A percentile compares a stretch with the other conserved stretches of the same genome.
Evolutionary conservation across 495 filamentous ascomycete species (phyloP).

Genomic region (Aspergillus baeticus): DNA sequence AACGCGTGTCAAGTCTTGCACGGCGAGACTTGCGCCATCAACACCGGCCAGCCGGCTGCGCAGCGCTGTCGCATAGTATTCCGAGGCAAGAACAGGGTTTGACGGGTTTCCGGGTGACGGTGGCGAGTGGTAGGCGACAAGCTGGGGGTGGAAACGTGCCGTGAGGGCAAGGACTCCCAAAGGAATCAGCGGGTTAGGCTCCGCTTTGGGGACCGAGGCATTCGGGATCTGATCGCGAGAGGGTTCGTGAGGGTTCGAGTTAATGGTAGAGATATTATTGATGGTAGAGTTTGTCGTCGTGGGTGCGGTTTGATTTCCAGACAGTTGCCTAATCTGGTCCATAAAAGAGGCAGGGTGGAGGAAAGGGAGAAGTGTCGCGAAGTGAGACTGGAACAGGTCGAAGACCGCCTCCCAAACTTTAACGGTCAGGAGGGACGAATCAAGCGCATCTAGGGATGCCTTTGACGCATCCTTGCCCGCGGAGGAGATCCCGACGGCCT

Average conservation of each 20-base stretch:
- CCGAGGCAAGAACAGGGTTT: constrained; percentile 68
- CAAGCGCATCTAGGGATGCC: constrained; percentile 38
- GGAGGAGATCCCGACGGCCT: constrained; percentile 39
- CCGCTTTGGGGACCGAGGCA: constrained; percentile 32
- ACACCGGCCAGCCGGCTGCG: constrained; percentile 61
- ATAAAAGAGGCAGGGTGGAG: constrained; percentile 75
- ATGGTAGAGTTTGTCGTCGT: constrained; percentile 19
- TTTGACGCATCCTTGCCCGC: constrained; percentile 36
- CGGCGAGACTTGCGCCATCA: constrained; percentile 51
- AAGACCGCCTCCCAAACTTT: constrained; percentile 69
- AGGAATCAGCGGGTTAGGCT: constrained; percentile 64
- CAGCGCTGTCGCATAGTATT: constrained; percentile 74
- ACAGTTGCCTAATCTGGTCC: constrained; percentile 52
- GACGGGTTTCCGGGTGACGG: constrained; percentile 41
- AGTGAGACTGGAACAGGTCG: constrained; percentile 80
- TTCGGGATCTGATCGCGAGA: constrained; percentile 26
- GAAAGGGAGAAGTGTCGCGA: constrained; percentile 79
- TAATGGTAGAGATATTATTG: constrained; percentile 21
- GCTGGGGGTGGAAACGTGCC: constrained; percentile 68
- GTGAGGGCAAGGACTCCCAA: constrained; percentile 78
- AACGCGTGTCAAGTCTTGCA: constrained; percentile 63
- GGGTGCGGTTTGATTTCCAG: constrained; percentile 13
- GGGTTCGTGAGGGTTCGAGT: constrained; percentile 4
- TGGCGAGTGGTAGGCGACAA: constrained; percentile 65
- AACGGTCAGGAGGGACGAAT: constrained; percentile 58